Conservation (phyloP, 306 rosid species). For the Cicer cuneatum region DNA sequence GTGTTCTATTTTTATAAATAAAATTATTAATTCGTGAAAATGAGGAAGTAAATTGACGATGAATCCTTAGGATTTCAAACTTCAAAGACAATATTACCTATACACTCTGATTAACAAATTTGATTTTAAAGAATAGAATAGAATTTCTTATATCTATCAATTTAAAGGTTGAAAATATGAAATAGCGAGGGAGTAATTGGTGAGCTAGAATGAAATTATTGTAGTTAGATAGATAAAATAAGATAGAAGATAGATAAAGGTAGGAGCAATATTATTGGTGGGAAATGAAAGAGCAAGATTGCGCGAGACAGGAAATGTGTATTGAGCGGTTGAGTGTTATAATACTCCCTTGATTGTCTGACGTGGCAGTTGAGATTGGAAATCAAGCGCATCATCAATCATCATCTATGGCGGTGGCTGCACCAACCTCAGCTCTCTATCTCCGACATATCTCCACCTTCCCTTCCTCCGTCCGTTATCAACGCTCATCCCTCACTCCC, state of each 20-base stretch:
- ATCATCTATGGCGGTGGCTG: slow-evolving; percentile 66
- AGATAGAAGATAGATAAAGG: slow-evolving; percentile 56
- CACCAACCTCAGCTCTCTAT: slow-evolving; percentile 56
- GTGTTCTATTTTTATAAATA: too few species aligned
- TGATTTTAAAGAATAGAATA: too few species aligned
- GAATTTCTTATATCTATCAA: too few species aligned
- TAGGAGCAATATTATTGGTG: slow-evolving; percentile 60
- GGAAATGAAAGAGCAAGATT: slow-evolving; percentile 38
- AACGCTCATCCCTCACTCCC: slow-evolving; percentile 29
- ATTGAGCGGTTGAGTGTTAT: background rate
- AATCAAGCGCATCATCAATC: slow-evolving; percentile 3
- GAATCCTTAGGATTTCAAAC: too few species aligned
- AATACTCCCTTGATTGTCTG: slow-evolving; percentile 32
- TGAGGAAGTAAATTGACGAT: too few species aligned
- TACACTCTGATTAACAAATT: too few species aligned
- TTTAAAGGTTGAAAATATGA: too few species aligned
- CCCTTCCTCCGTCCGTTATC: slow-evolving; percentile 40
- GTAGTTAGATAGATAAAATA: background rate
- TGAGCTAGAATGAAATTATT: too few species aligned
- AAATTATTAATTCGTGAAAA: too few species aligned
- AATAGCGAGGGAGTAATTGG: too few species aligned
- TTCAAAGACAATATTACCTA: too few species aligned
- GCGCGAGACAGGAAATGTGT: background rate
- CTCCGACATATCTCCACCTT: slow-evolving; percentile 48
- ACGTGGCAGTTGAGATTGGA: slow-evolving; percentile 64